phyloP scores from a whole-genome alignment of 176 grass and related monocot genomes.

The Thalia dealbata region DNA sequence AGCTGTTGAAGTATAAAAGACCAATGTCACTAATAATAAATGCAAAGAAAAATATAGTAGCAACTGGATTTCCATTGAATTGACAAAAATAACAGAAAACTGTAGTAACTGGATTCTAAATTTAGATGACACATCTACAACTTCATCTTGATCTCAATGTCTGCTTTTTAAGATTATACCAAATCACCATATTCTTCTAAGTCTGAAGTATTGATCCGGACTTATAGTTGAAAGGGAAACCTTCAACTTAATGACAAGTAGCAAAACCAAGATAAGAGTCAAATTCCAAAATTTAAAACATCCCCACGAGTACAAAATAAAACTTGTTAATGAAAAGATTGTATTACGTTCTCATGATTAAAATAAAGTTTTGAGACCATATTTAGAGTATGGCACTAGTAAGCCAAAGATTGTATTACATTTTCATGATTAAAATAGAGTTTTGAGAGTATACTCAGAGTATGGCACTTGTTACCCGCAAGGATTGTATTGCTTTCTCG shows the following conservation, averaged over 20 bases:
- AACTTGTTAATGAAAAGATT: neutral
- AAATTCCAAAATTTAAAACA: neutral
- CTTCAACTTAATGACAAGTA: neutral
- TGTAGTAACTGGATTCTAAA: neutral
- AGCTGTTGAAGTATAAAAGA: constrained; percentile 37
- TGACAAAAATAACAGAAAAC: neutral
- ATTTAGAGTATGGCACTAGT: no score
- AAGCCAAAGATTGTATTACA: neutral
- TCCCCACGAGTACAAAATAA: neutral
- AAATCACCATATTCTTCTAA: neutral
- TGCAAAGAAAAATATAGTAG: neutral
- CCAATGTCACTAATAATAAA: constrained; percentile 5
- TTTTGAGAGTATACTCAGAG: neutral
- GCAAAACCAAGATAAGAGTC: neutral
- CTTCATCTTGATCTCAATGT: neutral
- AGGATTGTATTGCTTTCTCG: no score
- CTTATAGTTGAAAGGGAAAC: neutral
- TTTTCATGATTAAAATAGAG: neutral
- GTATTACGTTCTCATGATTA: no score
- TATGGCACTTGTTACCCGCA: no score
- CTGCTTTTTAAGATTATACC: neutral
- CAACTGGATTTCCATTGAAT: neutral
- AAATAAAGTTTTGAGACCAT: neutral
- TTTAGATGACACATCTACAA: neutral
- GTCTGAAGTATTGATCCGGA: neutral